phyloP scores from a whole-genome alignment of 805 yeast species.

The Starmera caribaea region DNA sequence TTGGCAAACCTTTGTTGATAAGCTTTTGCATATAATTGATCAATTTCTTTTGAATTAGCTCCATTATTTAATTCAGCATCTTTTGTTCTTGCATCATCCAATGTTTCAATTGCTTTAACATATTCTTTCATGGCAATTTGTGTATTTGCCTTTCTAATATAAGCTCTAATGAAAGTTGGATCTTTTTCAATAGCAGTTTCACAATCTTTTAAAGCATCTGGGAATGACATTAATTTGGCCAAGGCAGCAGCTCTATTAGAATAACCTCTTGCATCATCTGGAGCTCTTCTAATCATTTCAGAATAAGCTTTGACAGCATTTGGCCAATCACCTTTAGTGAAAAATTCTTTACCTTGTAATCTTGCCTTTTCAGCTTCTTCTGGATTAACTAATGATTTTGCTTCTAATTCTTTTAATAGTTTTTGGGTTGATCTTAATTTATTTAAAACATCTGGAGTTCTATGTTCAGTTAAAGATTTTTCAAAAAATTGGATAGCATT shows the following conservation, averaged over 20 bases:
- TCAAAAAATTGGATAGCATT: conserved; percentile 74
- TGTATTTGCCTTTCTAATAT: conserved; percentile 93
- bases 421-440: conserved; percentile 86
- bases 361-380: conserved; percentile 95
- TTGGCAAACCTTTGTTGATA: conserved; percentile 70
- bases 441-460: conserved; percentile 86
- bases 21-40: conserved; percentile 72
- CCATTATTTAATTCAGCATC: conserved; percentile 59
- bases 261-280: conserved; percentile 92
- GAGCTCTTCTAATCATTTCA: conserved; percentile 96
- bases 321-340: conserved; percentile 94
- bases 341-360: conserved; percentile 79
- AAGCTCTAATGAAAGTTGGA: conserved; percentile 87
- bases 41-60: conserved; percentile 64
- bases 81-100: conserved; percentile 65
- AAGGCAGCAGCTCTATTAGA: conserved; percentile 97
- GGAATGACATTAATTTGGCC: conserved; percentile 92
- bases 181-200: conserved; percentile 81
- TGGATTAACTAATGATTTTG: conserved; percentile 73
- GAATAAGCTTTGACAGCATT: conserved; percentile 88
- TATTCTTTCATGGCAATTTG: conserved; percentile 86
- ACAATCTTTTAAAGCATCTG: conserved; percentile 92
- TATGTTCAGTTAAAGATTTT: conserved; percentile 91
- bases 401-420: conserved; percentile 70
- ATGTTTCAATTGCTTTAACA: conserved; percentile 70